A percentile compares a stretch with the other conserved stretches of the same genome.
These are phyloP conservation scores for Phytopythium aichiense DNA, from an alignment of 352 stramenopile species.

Conservation along the genomic window DNA sequence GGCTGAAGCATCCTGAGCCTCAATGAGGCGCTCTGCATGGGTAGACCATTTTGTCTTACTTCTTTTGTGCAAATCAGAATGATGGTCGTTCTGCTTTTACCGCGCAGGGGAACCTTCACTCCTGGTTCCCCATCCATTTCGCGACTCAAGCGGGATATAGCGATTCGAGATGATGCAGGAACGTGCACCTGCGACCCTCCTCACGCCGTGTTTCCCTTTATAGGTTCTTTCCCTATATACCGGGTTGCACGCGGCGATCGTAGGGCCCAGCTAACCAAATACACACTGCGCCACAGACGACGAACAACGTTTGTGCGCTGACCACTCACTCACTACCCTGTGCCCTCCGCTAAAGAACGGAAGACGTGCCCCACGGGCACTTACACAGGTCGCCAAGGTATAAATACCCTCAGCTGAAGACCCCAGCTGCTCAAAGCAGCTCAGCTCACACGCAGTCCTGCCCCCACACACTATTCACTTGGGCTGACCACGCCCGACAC, in stretches of 20 bases:
- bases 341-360: background rate
- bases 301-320: background rate
- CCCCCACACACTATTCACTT: background rate
- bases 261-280: background rate
- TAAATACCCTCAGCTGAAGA: background rate
- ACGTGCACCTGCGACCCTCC: background rate
- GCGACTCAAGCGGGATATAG: background rate
- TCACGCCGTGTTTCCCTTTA: background rate
- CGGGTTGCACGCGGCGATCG: background rate
- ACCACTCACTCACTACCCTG: background rate
- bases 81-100: background rate
- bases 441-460: background rate
- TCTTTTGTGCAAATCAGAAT: background rate
- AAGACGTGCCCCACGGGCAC: background rate
- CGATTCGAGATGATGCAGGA: background rate
- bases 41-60: no score
- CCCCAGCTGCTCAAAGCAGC: background rate
- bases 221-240: background rate
- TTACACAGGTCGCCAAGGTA: background rate
- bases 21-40: no score
- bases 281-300: background rate
- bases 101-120: background rate
- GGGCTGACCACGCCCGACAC: background rate
- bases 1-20: no score
- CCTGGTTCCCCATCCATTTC: background rate